These are phyloP conservation scores for Taphrina flavorubra DNA, from an alignment of 1,139 yeast genomes.

Conservation along the genomic window DNA sequence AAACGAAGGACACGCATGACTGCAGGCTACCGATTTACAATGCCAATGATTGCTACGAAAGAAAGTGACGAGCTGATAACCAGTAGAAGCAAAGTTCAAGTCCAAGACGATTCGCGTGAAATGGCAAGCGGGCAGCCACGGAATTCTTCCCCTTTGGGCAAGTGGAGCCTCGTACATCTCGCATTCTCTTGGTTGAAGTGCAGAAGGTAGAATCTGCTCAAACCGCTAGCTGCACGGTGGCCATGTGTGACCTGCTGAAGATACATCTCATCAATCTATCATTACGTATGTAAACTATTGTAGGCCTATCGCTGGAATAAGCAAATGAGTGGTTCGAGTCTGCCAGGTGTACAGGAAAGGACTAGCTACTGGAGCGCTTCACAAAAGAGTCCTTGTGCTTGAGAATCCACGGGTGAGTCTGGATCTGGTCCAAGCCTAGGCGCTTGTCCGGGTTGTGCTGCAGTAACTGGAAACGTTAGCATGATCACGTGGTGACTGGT, in stretches of 20 bases:
- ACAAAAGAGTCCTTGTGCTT: slow-evolving; percentile 56
- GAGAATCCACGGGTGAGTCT: slow-evolving; percentile 80
- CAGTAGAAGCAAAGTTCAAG: too few species aligned
- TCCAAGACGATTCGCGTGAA: too few species aligned
- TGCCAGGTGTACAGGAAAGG: neutral
- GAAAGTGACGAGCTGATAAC: too few species aligned
- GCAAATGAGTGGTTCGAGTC: too few species aligned
- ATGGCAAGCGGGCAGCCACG: too few species aligned
- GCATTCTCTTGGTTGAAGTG: too few species aligned
- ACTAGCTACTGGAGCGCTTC: slow-evolving; percentile 34
- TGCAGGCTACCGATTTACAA: neutral
- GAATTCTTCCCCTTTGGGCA: too few species aligned
- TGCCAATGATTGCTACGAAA: too few species aligned
- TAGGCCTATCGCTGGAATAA: slow-evolving; percentile 1
- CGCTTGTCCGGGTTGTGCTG: slow-evolving; percentile 74
- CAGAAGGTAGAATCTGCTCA: too few species aligned
- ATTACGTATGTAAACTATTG: neutral
- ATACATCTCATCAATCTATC: neutral
- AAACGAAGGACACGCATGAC: neutral
- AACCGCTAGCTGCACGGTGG: too few species aligned
- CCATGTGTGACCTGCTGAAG: too few species aligned
- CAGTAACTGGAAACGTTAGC: slow-evolving; percentile 53
- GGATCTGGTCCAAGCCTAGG: slow-evolving; percentile 64
- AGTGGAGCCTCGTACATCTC: too few species aligned
- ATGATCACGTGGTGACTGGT: neutral